Base-by-base conservation (phyloP, 2,329 filamentous ascomycete genomes). In the Monilinia fructigena region DNA sequence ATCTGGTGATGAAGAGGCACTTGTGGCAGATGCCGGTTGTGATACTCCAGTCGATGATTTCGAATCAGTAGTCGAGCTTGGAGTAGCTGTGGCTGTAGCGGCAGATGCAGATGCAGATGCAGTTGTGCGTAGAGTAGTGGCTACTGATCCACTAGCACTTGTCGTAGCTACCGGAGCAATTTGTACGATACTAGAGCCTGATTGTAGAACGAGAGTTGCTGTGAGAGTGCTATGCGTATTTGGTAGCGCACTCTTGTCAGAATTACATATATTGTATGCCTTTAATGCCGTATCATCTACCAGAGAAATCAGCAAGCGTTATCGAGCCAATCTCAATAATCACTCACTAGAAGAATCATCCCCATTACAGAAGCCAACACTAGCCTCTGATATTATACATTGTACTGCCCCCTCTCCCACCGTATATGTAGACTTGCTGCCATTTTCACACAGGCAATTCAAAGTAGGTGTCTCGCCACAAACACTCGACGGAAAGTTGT, bases 341-440 rank as follows among this genome's bases (percentile, higher is more conserved):
- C 20, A 62, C 64, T 47, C 23, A 66, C 64, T 66, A 31, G 64
- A 62, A 26, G 71, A 68, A 61, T 84, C 81, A 14, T 77, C 72
- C 3, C 79, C 78, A 5, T 78, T 75, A 75, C 90, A 93, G 18
- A 77, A 78, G 2, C 82, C 82, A 55, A 81, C 72, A 47, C 76
- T 76, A 66, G 75, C 77, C 73, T 85, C 82, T 10, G 84, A 84
- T 11, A 84, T 79, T 45, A 90, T 82, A 75, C 90, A 93, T 73
- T 88, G 84, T 69, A 91, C 77, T 5, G 86, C 88, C 14, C 83
- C 89, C 77, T 92, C 90, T n/a, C 88, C 89, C 58, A 92, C 73
- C 1, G 90, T 92, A 72, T 87, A 89, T 12, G 86, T 88, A 40
- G 83, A 83, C 16, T 76, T 77, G 11, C 88, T 88, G 45, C 80